A percentile compares a stretch with the other conserved stretches of the same genome.
Conservation (phyloP, 345 rosid genomes). For the Arabidopsis suecica region DNA sequence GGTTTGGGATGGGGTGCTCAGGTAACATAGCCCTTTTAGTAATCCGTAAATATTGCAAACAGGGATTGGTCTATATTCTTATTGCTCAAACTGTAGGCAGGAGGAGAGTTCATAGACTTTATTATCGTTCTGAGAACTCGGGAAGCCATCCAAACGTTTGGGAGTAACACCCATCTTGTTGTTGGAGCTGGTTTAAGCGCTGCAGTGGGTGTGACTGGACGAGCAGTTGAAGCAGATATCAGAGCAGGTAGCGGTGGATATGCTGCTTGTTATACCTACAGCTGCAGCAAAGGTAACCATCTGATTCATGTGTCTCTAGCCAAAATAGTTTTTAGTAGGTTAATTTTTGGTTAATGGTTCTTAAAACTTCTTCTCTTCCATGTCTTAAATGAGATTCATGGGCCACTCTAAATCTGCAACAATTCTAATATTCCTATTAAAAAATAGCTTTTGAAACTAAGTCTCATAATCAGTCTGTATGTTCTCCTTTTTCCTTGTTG, state of each 20-base stretch:
- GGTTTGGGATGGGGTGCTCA: conserved; percentile 99
- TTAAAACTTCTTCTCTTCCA: not conserved
- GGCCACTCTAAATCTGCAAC: not conserved
- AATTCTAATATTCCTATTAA: not conserved
- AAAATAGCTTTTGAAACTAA: not conserved
- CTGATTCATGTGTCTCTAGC: conserved; percentile 11
- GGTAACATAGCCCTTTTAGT: conserved; percentile 49
- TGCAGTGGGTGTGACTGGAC: conserved; percentile 79
- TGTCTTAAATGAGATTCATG: not conserved
- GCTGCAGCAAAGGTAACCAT: conserved; percentile 91
- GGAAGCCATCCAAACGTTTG: conserved; percentile 84
- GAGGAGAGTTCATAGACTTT: conserved; percentile 97
- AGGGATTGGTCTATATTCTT: conserved; percentile 9
- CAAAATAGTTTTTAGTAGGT: not conserved
- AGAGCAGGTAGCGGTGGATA: conserved; percentile 95
- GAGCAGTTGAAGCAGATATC: conserved; percentile 86
- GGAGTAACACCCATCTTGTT: conserved; percentile 79
- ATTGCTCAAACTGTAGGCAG: conserved; percentile 63
- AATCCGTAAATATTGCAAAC: conserved; percentile 8
- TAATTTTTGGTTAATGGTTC: not conserved
- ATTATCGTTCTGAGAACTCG: conserved; percentile 82
- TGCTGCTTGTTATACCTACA: conserved; percentile 96
- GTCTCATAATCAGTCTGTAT: not conserved
- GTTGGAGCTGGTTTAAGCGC: conserved; percentile 97
- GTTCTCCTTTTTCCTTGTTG: not conserved